A percentile compares a stretch with the other conserved stretches of the same genome.
Evolutionary conservation across 1,284 basidiomycete species (phyloP).

Genomic region (Ustilago shanxiensis): DNA sequence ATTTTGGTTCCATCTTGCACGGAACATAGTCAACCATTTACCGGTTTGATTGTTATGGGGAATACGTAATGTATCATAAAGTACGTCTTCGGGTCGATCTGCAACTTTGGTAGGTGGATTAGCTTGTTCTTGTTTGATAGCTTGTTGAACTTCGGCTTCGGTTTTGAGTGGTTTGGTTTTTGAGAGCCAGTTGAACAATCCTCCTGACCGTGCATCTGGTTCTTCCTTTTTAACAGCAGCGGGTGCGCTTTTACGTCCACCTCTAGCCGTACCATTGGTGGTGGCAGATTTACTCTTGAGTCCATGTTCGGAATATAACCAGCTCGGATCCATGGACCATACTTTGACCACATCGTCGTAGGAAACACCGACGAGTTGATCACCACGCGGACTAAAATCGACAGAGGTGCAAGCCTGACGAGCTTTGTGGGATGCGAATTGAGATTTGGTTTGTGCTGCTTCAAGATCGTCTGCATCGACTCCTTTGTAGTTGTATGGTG

Average conservation of each 20-base stretch:
- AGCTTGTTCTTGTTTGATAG: conserved; percentile 29
- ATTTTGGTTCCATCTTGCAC: conserved; percentile 63
- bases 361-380: conserved; percentile 60
- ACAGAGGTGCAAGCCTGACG: conserved; percentile 66
- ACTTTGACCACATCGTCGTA: conserved; percentile 67
- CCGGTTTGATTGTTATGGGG: conserved; percentile 69
- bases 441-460: conserved; percentile 44
- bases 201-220: neutral
- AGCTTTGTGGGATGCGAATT: conserved; percentile 46
- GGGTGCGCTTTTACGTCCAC: conserved; percentile 7
- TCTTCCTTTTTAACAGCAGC: conserved; percentile 37
- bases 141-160: conserved; percentile 26
- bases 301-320: conserved; percentile 36
- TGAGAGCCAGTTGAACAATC: conserved; percentile 30
- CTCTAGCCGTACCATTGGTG: conserved; percentile 9
- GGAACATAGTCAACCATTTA: conserved; percentile 69
- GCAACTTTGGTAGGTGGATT: neutral
- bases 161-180: conserved; percentile 36
- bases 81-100: conserved; percentile 44
- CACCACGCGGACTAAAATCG: conserved; percentile 61
- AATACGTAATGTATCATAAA: conserved; percentile 41
- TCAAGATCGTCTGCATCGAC: conserved; percentile 55
- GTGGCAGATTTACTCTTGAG: conserved; percentile 26
- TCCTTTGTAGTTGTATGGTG: conserved; percentile 51
- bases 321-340: conserved; percentile 35